phyloP scores from a whole-genome alignment of 2,329 filamentous ascomycete genomes.

The Alternaria rosae region DNA sequence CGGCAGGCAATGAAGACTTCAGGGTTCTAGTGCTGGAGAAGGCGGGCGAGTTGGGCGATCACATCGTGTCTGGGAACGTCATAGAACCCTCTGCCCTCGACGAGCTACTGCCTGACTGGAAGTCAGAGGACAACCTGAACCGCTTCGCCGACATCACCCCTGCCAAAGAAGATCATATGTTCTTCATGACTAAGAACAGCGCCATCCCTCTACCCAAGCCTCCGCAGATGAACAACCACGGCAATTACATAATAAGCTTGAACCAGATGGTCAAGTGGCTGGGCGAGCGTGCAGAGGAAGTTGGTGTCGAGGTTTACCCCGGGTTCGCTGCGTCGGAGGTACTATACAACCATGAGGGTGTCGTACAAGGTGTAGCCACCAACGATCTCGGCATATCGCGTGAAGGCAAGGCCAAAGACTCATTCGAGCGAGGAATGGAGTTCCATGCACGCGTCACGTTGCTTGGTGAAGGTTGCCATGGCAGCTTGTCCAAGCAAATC shows the following conservation, averaged over 20 bases:
- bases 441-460: slow-evolving; percentile 93
- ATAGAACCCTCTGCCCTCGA: slow-evolving; percentile 87
- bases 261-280: slow-evolving; percentile 97
- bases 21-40: slow-evolving; percentile 93
- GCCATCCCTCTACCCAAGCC: slow-evolving; percentile 84
- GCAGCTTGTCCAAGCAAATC: slow-evolving; percentile 92
- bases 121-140: slow-evolving; percentile 83
- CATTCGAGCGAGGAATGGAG: slow-evolving; percentile 96
- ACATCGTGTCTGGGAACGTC: slow-evolving; percentile 95
- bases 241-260: slow-evolving; percentile 96
- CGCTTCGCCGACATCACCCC: slow-evolving; percentile 89
- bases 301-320: slow-evolving; percentile 94
- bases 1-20: slow-evolving; percentile 94
- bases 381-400: slow-evolving; percentile 89
- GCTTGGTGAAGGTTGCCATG: slow-evolving; percentile 94
- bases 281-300: slow-evolving; percentile 92
- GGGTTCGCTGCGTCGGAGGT: slow-evolving; percentile 95
- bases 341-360: slow-evolving; percentile 83
- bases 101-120: slow-evolving; percentile 93
- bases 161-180: slow-evolving; percentile 85
- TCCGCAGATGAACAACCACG: slow-evolving; percentile 97
- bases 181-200: slow-evolving; percentile 84
- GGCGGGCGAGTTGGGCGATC: slow-evolving; percentile 90
- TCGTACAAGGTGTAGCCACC: slow-evolving; percentile 91
- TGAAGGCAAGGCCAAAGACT: slow-evolving; percentile 84